These are phyloP conservation scores for Magnolia changhungtana DNA, from an alignment of 164 flowering plant species.

Conservation along the genomic window DNA sequence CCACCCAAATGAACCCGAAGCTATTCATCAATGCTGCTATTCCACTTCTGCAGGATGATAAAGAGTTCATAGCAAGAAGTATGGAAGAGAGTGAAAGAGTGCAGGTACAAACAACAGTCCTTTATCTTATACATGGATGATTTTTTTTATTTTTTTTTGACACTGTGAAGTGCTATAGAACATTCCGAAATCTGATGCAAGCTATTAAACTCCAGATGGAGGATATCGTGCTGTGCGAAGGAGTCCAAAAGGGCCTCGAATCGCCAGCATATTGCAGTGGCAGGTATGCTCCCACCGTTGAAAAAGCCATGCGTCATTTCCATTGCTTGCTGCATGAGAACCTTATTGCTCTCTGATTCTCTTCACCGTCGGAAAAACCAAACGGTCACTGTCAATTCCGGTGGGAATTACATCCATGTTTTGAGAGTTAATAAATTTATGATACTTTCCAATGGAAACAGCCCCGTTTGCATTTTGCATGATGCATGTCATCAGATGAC, in stretches of 20 bases:
- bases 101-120: constrained; percentile 42
- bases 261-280: constrained; percentile 73
- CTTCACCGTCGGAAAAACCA: background rate
- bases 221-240: constrained; percentile 70
- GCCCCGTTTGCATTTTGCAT: too few relatives aligned
- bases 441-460: too few relatives aligned
- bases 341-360: constrained; percentile 6
- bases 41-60: constrained; percentile 50
- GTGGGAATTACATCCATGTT: too few relatives aligned
- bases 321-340: constrained; percentile 34
- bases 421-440: too few relatives aligned
- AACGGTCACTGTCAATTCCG: too few relatives aligned
- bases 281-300: constrained; percentile 75
- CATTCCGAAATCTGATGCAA: background rate
- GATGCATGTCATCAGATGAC: too few relatives aligned
- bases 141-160: background rate
- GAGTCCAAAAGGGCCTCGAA: constrained; percentile 83
- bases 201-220: constrained; percentile 43
- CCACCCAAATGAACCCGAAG: background rate
- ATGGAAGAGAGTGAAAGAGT: constrained; percentile 77
- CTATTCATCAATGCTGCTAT: background rate
- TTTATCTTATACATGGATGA: too few relatives aligned
- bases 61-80: constrained; percentile 58
- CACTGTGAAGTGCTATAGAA: background rate
- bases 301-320: constrained; percentile 88